These are phyloP conservation scores for Hylodesmum podocarpum DNA, from an alignment of 306 rosid genomes.

Conservation along the genomic window DNA sequence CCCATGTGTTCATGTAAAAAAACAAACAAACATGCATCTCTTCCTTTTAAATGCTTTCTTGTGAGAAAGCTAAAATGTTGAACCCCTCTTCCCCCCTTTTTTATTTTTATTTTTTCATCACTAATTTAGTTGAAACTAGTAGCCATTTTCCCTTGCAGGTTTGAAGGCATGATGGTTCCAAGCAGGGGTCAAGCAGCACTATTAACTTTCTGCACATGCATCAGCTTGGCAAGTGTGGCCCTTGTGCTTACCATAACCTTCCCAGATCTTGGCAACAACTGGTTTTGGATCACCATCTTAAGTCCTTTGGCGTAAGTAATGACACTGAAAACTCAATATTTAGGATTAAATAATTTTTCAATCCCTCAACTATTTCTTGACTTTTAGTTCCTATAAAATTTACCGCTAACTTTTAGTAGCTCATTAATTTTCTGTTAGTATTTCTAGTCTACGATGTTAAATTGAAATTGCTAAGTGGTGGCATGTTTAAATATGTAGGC, in stretches of 20 bases:
- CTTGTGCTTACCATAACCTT: slow-evolving; percentile 87
- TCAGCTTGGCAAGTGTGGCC: slow-evolving; percentile 85
- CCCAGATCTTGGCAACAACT: slow-evolving; percentile 84
- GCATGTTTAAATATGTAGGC: too few relatives aligned
- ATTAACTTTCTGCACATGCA: slow-evolving; percentile 88
- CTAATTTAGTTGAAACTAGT: neutral
- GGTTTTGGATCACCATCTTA: slow-evolving; percentile 78
- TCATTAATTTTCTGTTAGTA: too few relatives aligned
- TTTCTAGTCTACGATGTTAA: too few relatives aligned
- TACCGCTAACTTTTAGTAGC: too few relatives aligned
- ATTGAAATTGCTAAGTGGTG: too few relatives aligned
- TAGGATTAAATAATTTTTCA: too few relatives aligned
- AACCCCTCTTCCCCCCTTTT: neutral
- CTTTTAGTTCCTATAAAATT: too few relatives aligned
- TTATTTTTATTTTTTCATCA: neutral
- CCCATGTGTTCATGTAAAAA: too few relatives aligned
- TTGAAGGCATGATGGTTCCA: slow-evolving; percentile 90
- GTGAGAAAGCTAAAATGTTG: neutral
- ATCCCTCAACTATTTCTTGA: too few relatives aligned
- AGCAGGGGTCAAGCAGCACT: slow-evolving; percentile 86
- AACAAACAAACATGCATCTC: too few relatives aligned
- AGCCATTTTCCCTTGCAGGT: slow-evolving; percentile 46
- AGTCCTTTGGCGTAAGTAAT: slow-evolving; percentile 89
- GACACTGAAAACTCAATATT: neutral
- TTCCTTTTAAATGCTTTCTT: neutral